Base-by-base conservation (phyloP, 1,284 basidiomycete species). In the Marasmius oreades region DNA sequence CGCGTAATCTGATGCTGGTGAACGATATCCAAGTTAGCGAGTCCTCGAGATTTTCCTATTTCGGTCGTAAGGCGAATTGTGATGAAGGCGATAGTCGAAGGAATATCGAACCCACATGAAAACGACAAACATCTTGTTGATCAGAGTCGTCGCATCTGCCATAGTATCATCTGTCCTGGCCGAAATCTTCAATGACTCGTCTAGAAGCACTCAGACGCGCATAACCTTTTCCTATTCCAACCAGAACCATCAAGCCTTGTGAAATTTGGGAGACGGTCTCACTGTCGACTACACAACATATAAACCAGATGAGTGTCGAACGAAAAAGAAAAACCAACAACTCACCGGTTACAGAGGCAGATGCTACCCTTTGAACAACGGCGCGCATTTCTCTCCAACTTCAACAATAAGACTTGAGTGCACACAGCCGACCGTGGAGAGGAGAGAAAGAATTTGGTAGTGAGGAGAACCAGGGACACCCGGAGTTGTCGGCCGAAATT, bases 161-260 rank as follows among this genome's bases (percentile, higher is more conserved):
- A 79, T 73, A 54, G 82, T 91, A 70, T 95, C 93, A 69, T 94
- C 92, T 94, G 67, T 64, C 62, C 65, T 68, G 58, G 55, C 23
- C 31, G 26, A 43, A 28, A 44, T 67, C 61, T 62, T 56, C 59
- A 56, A 54, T 54, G 23, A 52, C 33, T 33, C 55, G 46, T 46
- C 59, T 59, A 52, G 51, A 34, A 26, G 37, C 51, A 56, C 39
- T 43, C 24, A 52, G 36, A 44, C 34, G 51, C 47, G 66, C 78
- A 68, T 48, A 73, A 92, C 92, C 90, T 71, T 77, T 77, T 48
- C 89, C 90, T 61, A 96, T 90, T 28, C 93, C 94, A 39, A 96
- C 84, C 16, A 96, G 82, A 28, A 95, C 88, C 82, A 95, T 88
- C 18, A 96, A 75, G 1, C 93, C 94, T 62, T 78, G 78, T 11